phyloP scores from a whole-genome alignment of 176 grass and related monocot species.

The Pontederia paniculata region DNA sequence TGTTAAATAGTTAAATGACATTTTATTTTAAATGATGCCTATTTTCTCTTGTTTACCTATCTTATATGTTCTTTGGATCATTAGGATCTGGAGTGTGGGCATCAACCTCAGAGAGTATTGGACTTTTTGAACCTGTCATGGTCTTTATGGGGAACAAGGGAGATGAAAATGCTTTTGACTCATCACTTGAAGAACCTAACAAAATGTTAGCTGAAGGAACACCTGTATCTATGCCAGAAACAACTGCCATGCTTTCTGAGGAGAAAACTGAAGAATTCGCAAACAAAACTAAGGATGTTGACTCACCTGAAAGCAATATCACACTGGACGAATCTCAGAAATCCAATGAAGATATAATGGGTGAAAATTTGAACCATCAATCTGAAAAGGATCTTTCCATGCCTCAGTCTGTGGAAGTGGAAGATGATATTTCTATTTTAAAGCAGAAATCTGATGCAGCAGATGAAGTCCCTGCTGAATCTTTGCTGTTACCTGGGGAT shows the following conservation, averaged over 20 bases:
- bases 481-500: constrained; percentile 8
- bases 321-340: constrained; percentile 16
- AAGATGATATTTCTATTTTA: no score
- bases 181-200: constrained; percentile 33
- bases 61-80: neutral
- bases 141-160: constrained; percentile 78
- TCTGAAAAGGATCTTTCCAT: constrained; percentile 32
- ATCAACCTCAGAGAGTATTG: constrained; percentile 40
- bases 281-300: constrained; percentile 7
- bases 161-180: constrained; percentile 37
- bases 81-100: constrained; percentile 37
- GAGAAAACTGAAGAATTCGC: constrained; percentile 27
- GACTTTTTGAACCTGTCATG: constrained; percentile 76
- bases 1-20: no score
- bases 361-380: constrained; percentile 21
- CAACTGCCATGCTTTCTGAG: constrained; percentile 10
- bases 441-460: no score
- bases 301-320: constrained; percentile 13
- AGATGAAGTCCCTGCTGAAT: no score
- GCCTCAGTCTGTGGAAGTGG: neutral
- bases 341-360: constrained; percentile 13
- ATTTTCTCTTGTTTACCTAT: no score
- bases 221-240: constrained; percentile 24
- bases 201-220: constrained; percentile 15
- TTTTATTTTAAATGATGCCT: no score